Evolutionary conservation across 2,329 filamentous ascomycete genomes (phyloP), one percentile per base, ranked within the genome.

Genomic region (Madurella fahalii): DNA sequence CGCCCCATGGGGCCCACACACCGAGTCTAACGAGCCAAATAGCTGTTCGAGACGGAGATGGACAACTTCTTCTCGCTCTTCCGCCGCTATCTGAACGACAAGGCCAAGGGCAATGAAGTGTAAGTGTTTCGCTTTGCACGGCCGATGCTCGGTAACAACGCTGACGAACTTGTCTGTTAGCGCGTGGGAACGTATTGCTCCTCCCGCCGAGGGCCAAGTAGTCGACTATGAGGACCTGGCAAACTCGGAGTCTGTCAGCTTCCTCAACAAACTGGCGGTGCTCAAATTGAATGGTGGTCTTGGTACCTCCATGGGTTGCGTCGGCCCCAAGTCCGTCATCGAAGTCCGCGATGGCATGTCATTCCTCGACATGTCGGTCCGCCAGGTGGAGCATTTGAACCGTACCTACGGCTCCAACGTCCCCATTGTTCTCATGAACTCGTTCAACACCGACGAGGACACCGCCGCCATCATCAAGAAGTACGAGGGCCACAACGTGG

Each of bases 41-140:
- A 90, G 89, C 85, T 95, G 63, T 97, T 97, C 74, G 93, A 97
- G 79, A 95, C 92, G 4, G 93, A 99, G 78, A 97, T 96, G 92
- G 94, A 99, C 84, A 99, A 99, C 85, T 99, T 99, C 82, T 99
- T 99, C 72, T 87, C 91, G 58, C 87, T 99, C 59, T 99, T 99
- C 87, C 89, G 94, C 71, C 86, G 94, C 76, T 99, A 96, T 77
- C 80, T 99, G 61, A 96, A 96, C 72, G 94, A 97, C 79, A 96
- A 96, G 82, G 93, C 94, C 70, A 97, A 97, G 85, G 92, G 93
- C 73, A 96, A 94, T 72, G 85, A 85, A 49, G 84, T 94, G 82
- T 87, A 80, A 63, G 83, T 56, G 31, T 39, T 37, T 11, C 25
- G 15, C 16, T 3, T 15, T 9, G 2, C 40, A 39, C 20, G 8